A percentile compares a stretch with the other conserved stretches of the same genome.
Conservation (phyloP, 176 grass and related monocot species). For the Zoysia japonica region DNA sequence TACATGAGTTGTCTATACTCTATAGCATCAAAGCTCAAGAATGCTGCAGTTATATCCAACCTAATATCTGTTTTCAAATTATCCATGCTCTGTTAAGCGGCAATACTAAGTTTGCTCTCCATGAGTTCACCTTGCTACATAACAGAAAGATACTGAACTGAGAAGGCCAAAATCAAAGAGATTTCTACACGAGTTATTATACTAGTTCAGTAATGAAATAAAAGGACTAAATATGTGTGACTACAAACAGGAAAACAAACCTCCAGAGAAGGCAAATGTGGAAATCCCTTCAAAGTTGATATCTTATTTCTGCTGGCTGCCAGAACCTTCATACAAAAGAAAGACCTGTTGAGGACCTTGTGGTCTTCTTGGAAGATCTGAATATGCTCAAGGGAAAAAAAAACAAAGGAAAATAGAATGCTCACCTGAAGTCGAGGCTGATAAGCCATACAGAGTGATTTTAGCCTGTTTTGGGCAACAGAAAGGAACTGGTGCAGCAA, state of each 20-base stretch:
- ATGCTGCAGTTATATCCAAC: not conserved
- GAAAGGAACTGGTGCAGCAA: slow-evolving; percentile 84
- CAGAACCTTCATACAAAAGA: slow-evolving; percentile 58
- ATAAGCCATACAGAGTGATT: slow-evolving; percentile 74
- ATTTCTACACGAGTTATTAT: not conserved
- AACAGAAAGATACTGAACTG: not conserved
- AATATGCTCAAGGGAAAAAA: slow-evolving; percentile 24
- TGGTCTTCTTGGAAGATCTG: slow-evolving; percentile 8
- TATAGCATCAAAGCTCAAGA: slow-evolving; percentile 13
- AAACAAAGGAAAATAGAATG: slow-evolving; percentile 15
- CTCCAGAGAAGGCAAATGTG: slow-evolving; percentile 86
- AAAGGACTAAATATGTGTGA: slow-evolving; percentile 25
- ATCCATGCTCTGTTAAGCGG: not conserved
- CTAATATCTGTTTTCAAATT: not conserved
- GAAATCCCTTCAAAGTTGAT: slow-evolving; percentile 92
- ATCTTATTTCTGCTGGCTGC: slow-evolving; percentile 96
- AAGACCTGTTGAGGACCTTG: slow-evolving; percentile 40
- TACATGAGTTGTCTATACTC: slow-evolving; percentile 14
- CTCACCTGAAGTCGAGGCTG: slow-evolving; percentile 91
- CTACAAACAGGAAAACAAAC: slow-evolving; percentile 38
- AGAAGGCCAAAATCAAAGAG: slow-evolving; percentile 16
- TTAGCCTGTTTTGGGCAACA: slow-evolving; percentile 92
- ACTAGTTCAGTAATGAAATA: slow-evolving; percentile 23
- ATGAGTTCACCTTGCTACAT: slow-evolving; percentile 17
- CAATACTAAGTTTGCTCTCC: not conserved